Percentiles rank a stretch among this genome's conserved stretches.
Conservation (phyloP, 768 basidiomycete genomes). For the Mycena olivaceomarginata region DNA sequence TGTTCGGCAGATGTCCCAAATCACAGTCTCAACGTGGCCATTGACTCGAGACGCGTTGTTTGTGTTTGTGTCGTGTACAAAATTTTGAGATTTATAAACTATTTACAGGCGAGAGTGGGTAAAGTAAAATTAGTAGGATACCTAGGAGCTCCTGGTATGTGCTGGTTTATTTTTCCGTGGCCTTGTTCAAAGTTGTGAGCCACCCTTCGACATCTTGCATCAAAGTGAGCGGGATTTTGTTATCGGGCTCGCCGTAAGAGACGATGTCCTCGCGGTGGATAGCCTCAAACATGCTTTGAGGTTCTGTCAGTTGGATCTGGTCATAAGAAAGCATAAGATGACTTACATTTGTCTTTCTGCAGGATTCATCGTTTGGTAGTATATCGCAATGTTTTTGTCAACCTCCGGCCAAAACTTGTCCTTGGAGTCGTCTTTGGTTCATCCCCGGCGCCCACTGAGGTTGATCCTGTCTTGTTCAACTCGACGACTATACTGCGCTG, state of each 20-base stretch:
- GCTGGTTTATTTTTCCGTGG: slow-evolving; percentile 2
- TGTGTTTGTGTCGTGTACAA: too few relatives aligned
- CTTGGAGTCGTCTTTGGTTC: background rate
- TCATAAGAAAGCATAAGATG: background rate
- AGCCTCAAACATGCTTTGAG: background rate
- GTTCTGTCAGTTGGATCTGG: too few relatives aligned
- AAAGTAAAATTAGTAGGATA: background rate
- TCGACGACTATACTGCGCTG: too few relatives aligned
- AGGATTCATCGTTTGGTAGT: background rate
- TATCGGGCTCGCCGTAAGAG: background rate
- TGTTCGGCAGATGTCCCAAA: too few relatives aligned
- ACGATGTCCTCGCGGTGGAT: background rate
- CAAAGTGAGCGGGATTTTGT: background rate
- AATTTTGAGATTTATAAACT: background rate
- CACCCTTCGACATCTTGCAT: background rate
- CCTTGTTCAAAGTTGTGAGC: background rate
- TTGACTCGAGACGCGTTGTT: too few relatives aligned
- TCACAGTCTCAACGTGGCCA: background rate
- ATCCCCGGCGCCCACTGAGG: too few relatives aligned
- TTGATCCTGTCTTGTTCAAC: too few relatives aligned
- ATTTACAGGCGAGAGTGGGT: background rate
- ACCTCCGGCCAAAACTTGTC: slow-evolving; percentile 8
- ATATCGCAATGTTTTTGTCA: background rate
- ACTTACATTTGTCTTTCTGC: background rate
- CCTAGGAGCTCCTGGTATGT: background rate